Evolutionary conservation across 768 basidiomycete species (phyloP).

Genomic region (Rhizopogon roseolus): DNA sequence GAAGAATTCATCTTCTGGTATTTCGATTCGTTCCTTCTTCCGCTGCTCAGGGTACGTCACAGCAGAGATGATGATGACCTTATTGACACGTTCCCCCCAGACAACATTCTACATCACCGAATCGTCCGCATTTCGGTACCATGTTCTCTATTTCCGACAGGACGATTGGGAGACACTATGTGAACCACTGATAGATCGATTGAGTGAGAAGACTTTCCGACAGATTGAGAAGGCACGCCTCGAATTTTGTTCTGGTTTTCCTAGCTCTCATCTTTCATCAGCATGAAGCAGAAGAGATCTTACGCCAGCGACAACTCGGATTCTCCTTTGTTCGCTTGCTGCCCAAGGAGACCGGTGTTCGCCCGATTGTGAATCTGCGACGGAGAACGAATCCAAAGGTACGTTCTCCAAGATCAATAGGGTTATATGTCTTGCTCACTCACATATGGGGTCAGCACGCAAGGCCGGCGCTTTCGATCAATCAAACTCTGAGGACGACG

Average conservation of each 20-base stretch:
- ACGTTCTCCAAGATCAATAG: background rate
- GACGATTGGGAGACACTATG: slow-evolving; percentile 91
- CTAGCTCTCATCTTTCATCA: slow-evolving; percentile 23
- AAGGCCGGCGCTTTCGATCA: slow-evolving; percentile 61
- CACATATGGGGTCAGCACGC: slow-evolving; percentile 24
- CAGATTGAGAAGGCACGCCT: slow-evolving; percentile 59
- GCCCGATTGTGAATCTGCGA: slow-evolving; percentile 92
- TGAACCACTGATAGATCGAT: slow-evolving; percentile 70
- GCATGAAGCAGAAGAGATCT: slow-evolving; percentile 59
- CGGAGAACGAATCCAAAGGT: slow-evolving; percentile 37
- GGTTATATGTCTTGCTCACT: background rate
- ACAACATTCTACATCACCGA: slow-evolving; percentile 94
- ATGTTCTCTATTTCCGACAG: slow-evolving; percentile 87
- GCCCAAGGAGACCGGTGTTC: slow-evolving; percentile 92
- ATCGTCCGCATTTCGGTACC: slow-evolving; percentile 78
- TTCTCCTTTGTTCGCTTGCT: slow-evolving; percentile 85
- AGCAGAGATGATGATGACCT: background rate
- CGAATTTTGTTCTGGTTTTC: background rate
- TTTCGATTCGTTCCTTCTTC: slow-evolving; percentile 79
- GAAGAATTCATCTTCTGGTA: slow-evolving; percentile 95
- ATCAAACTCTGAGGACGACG: slow-evolving; percentile 77
- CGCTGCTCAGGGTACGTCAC: slow-evolving; percentile 65
- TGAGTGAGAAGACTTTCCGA: slow-evolving; percentile 67
- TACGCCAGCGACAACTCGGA: slow-evolving; percentile 70
- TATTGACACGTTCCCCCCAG: slow-evolving; percentile 33